Evolutionary conservation across 2,329 filamentous ascomycete species (phyloP), one percentile per base, ranked within the genome.

Genomic region (Didymella lethalis): DNA sequence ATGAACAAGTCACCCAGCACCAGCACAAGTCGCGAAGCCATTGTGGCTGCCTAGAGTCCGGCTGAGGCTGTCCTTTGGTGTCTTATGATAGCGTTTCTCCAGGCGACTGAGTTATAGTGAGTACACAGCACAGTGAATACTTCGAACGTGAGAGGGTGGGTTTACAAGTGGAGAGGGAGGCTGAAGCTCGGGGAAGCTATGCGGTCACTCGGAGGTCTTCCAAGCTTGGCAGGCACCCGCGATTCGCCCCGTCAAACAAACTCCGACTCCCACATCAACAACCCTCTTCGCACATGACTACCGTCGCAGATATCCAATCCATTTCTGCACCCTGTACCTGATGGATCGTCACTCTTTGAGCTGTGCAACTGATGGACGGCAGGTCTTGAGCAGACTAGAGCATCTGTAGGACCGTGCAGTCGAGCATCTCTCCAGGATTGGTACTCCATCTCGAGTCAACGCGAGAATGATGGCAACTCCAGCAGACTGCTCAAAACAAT

Each of bases 1-100:
- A 79, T 79, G 68, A 79, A 79, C 58, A 79, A 74, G 72, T 79
- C 77, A 60, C 77, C 76, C 50, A 79, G 67, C 60, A 73, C 75
- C 62, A 79, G 71, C 59, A 79, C 77, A 60, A 79, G 69, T 70
- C 77, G 72, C 59, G 77, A 78, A 59, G 77, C 74, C 77, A 79
- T 79, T 75, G 69, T 56, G 54, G 56, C 48, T 59, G 50, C 46
- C 46, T 59, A 29, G 20, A 41, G 34, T 46, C n/a, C 31, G 47
- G 28, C 28, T 7, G 26, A 34, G 20, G 23, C 32, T 8, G 14
- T 43, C 18, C n/a, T 4, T 3, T 4, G 6, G 11, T 54, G 14
- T 18, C 2, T 1, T 29, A 16, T 12, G 26, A 38, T n/a, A 36
- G 46, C 20, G 18, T 20, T 4, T 34, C 16, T 43, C 8, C 26